These are phyloP conservation scores for Phialocephala sp. DNA, from an alignment of 2,329 filamentous ascomycete genomes.

Conservation along the genomic window DNA sequence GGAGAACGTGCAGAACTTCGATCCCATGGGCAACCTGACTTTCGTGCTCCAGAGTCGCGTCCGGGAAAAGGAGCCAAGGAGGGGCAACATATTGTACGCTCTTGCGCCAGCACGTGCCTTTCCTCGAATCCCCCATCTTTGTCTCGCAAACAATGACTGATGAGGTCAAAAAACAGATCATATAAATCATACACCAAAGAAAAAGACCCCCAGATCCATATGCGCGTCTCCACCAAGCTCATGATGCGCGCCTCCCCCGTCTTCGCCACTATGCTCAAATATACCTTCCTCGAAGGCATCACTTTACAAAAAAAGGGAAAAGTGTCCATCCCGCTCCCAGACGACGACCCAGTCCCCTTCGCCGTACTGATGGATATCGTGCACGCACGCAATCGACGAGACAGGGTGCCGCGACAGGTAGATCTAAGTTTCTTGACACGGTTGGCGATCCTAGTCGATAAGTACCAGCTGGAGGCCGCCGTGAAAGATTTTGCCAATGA, in stretches of 20 bases:
- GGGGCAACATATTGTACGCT: conserved; percentile 23
- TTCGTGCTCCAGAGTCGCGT: conserved; percentile 23
- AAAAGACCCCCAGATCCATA: conserved; percentile 16
- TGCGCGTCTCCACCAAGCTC: conserved; percentile 16
- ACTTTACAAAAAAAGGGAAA: conserved; percentile 21
- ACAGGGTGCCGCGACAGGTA: conserved; percentile 34
- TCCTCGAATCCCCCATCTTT: not conserved
- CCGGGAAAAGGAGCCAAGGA: conserved; percentile 21
- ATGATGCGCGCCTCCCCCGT: conserved; percentile 23
- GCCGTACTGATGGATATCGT: conserved; percentile 22
- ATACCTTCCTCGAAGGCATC: conserved; percentile 21
- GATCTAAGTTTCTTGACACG: conserved; percentile 38
- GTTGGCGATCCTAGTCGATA: conserved; percentile 40
- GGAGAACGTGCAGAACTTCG: conserved; percentile 20
- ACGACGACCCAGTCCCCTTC: conserved; percentile 24
- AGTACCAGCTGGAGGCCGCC: conserved; percentile 35
- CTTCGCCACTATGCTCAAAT: conserved; percentile 25
- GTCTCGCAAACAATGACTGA: conserved; percentile 6
- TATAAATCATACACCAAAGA: conserved; percentile 14
- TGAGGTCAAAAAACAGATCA: conserved; percentile 2
- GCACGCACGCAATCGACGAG: conserved; percentile 6
- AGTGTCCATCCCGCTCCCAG: conserved; percentile 22
- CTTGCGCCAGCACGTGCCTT: conserved; percentile 3
- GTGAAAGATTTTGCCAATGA: conserved; percentile 7
- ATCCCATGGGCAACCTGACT: conserved; percentile 21